Conservation (phyloP, 176 grass and related monocot genomes). For the Carex pumila region DNA sequence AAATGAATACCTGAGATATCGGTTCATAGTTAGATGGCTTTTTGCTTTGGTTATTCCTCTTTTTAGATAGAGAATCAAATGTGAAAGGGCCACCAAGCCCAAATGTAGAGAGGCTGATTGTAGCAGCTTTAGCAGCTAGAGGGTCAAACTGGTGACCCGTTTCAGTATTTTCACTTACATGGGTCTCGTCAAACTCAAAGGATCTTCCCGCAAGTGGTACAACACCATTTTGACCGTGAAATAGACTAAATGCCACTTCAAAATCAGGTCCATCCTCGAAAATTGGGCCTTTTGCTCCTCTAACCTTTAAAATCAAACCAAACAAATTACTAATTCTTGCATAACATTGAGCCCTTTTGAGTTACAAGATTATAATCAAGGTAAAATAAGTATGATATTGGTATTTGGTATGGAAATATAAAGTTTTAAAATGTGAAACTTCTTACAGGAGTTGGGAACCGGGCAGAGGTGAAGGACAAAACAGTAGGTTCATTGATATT, state of each 20-base stretch:
- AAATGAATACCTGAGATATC: background rate
- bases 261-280: conserved; percentile 99
- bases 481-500: conserved; percentile 90
- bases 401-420: background rate
- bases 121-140: conserved; percentile 82
- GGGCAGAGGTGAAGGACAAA: conserved; percentile 50
- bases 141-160: conserved; percentile 52
- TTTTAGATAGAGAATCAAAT: conserved; percentile 17
- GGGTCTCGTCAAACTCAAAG: conserved; percentile 35
- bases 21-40: conserved; percentile 1
- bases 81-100: conserved; percentile 22
- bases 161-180: conserved; percentile 31
- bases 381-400: background rate
- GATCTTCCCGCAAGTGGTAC: conserved; percentile 74
- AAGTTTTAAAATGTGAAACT: background rate
- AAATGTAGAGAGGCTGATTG: conserved; percentile 87
- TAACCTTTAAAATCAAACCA: conserved; percentile 43
- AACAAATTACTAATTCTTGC: conserved; percentile 15
- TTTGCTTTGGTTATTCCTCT: background rate
- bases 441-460: conserved; percentile 61
- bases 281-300: conserved; percentile 85
- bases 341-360: background rate
- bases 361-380: conserved; percentile 5
- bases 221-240: conserved; percentile 83
- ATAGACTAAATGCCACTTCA: conserved; percentile 85